phyloP scores from a whole-genome alignment of 2,329 filamentous ascomycete genomes.

The Ophiostoma himal-ulmi region DNA sequence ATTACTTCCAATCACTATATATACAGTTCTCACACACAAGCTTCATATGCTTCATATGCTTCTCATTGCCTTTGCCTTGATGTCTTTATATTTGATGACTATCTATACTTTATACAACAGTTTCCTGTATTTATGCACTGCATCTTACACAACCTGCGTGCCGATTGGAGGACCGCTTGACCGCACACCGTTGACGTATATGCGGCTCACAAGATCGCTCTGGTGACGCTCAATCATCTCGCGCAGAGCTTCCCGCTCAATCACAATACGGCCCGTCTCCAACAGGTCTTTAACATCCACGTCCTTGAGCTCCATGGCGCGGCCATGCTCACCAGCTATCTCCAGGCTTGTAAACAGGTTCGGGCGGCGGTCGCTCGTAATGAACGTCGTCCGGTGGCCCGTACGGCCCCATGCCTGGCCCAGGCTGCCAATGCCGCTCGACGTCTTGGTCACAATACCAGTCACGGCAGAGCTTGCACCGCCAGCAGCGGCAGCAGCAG shows the following conservation, averaged over 20 bases:
- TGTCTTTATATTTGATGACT: not conserved
- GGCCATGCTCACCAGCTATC: constrained; percentile 58
- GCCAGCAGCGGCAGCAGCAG: not conserved
- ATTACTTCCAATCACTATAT: not conserved
- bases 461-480: constrained; percentile 1
- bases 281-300: constrained; percentile 95
- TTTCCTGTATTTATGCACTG: not conserved
- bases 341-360: constrained; percentile 63
- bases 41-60: not conserved
- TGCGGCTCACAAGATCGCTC: constrained; percentile 53
- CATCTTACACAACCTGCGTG: constrained; percentile 29
- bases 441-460: constrained; percentile 2
- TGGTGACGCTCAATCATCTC: constrained; percentile 67
- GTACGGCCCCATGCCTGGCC: constrained; percentile 61
- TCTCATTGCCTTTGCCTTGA: not conserved
- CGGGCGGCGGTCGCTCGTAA: constrained; percentile 57
- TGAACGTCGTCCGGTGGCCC: constrained; percentile 66
- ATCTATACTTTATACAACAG: not conserved
- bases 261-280: constrained; percentile 74
- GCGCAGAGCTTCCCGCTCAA: constrained; percentile 76
- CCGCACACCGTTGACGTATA: constrained; percentile 41
- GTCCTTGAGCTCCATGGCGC: constrained; percentile 63
- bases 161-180: constrained; percentile 32
- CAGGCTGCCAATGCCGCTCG: constrained; percentile 22
- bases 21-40: not conserved